Evolutionary conservation across 2,329 filamentous ascomycete genomes (phyloP).

Genomic region (Hypoxylon rubiginosum): DNA sequence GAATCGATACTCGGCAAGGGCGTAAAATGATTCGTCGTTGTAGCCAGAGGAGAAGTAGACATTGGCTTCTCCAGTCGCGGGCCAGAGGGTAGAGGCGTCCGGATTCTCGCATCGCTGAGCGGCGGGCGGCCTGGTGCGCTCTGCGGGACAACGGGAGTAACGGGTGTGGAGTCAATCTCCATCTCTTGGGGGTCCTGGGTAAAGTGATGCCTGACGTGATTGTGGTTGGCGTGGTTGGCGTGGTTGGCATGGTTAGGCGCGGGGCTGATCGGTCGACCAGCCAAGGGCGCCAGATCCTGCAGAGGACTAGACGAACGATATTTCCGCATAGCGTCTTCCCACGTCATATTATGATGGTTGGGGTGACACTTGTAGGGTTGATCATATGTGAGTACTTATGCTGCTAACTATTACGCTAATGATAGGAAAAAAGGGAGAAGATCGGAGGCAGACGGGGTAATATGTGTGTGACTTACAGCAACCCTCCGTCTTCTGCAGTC

Average conservation of each 20-base stretch:
- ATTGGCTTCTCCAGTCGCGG: conserved; percentile 67
- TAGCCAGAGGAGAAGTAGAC: conserved; percentile 52
- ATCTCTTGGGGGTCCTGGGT: conserved; percentile 65
- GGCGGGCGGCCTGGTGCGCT: conserved; percentile 54
- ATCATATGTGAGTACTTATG: conserved; percentile 45
- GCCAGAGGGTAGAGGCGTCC: conserved; percentile 69
- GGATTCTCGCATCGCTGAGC: conserved; percentile 63
- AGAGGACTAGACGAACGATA: conserved; percentile 68
- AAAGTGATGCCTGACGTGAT: conserved; percentile 57
- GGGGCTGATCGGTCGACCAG: conserved; percentile 63
- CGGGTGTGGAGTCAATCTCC: conserved; percentile 64
- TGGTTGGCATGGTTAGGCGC: conserved; percentile 51
- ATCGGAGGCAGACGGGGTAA: conserved; percentile 20
- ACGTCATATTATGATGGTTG: conserved; percentile 71
- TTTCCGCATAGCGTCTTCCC: conserved; percentile 69
- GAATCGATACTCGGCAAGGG: conserved; percentile 64
- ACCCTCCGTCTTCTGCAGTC: conserved; percentile 70
- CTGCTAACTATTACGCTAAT: conserved; percentile 9
- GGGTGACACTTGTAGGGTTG: conserved; percentile 65
- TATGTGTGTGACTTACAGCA: conserved; percentile 65
- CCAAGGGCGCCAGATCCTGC: conserved; percentile 62
- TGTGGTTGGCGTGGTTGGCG: too few relatives aligned
- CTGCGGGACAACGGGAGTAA: conserved; percentile 43
- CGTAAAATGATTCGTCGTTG: conserved; percentile 44
- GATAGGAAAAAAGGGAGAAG: conserved; percentile 14